A percentile compares a stretch with the other conserved stretches of the same genome.
Evolutionary conservation across 345 rosid genomes (phyloP).

Genomic region (Excoecaria cochinchinensis): DNA sequence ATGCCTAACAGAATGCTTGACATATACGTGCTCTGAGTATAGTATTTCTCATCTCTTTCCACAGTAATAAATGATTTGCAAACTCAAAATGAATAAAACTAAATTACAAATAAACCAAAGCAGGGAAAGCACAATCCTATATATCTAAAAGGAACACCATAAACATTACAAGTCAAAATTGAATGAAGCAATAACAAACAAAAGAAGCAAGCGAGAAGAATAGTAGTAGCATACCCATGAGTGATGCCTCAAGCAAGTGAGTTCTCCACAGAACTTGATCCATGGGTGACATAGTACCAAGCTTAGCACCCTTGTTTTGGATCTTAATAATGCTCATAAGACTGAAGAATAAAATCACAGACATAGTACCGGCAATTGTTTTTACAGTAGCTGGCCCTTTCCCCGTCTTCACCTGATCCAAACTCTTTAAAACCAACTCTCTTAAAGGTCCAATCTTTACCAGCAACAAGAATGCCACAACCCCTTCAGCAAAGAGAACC

Average conservation of each 20-base stretch:
- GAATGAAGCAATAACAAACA: slow-evolving; percentile 6
- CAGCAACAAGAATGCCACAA: slow-evolving; percentile 61
- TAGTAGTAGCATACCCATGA: slow-evolving; percentile 55
- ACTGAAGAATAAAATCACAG: slow-evolving; percentile 73
- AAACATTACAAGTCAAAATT: not conserved
- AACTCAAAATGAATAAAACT: not conserved
- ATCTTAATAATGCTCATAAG: slow-evolving; percentile 87
- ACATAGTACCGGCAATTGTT: slow-evolving; percentile 92
- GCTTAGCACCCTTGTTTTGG: slow-evolving; percentile 96
- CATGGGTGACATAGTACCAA: slow-evolving; percentile 98
- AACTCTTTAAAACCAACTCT: slow-evolving; percentile 82
- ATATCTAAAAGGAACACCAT: not conserved
- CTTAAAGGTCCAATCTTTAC: slow-evolving; percentile 89
- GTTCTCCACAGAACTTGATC: slow-evolving; percentile 99
- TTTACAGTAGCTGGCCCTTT: slow-evolving; percentile 93
- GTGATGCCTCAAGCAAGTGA: slow-evolving; percentile 94
- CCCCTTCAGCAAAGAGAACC: slow-evolving; percentile 77
- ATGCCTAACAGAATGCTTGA: not conserved
- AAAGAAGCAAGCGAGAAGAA: slow-evolving; percentile 1
- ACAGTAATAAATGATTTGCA: not conserved
- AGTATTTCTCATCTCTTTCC: not conserved
- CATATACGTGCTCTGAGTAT: too few species aligned
- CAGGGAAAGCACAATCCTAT: not conserved
- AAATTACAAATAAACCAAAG: slow-evolving; percentile 4
- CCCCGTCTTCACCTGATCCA: slow-evolving; percentile 84